Percentiles rank a stretch among this genome's conserved stretches.
Conservation (phyloP, 1,284 basidiomycete genomes). For the Macrocystidia cucumis region DNA sequence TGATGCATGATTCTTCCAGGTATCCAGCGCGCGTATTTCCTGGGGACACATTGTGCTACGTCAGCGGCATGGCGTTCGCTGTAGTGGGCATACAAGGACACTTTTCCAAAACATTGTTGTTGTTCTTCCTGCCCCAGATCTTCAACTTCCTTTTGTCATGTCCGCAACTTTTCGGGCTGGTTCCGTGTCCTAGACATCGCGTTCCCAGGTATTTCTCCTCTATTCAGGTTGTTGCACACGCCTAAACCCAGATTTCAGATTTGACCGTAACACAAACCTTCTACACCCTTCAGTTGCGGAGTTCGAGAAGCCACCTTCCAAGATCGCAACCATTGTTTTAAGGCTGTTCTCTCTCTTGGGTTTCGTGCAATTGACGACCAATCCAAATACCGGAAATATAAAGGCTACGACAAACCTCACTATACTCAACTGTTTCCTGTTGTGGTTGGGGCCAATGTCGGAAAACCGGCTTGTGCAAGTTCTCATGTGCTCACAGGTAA, state of each 20-base stretch:
- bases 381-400: conserved; percentile 49
- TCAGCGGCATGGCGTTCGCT: conserved; percentile 95
- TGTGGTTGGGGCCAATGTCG: conserved; percentile 73
- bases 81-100: conserved; percentile 96
- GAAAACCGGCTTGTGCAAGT: conserved; percentile 71
- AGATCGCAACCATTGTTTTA: conserved; percentile 46
- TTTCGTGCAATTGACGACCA: conserved; percentile 58
- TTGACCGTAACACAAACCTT: conserved; percentile 64
- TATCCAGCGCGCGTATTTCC: conserved; percentile 94
- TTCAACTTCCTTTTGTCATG: conserved; percentile 96
- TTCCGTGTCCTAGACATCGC: conserved; percentile 91
- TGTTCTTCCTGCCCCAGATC: conserved; percentile 97
- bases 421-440: conserved; percentile 77
- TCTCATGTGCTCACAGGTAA: conserved; percentile 71
- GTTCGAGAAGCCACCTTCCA: conserved; percentile 52
- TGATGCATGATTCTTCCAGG: conserved; percentile 39
- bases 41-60: conserved; percentile 97
- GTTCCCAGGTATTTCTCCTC: conserved; percentile 65
- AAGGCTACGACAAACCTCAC: conserved; percentile 79
- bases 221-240: conserved; percentile 5
- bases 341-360: conserved; percentile 51
- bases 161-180: conserved; percentile 91
- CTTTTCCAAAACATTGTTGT: conserved; percentile 92
- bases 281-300: conserved; percentile 67
- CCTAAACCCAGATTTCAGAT: conserved; percentile 34